A percentile compares a stretch with the other conserved stretches of the same genome.
Evolutionary conservation across 805 yeast genomes (phyloP).

Genomic region (Aciculoconidium aculeatum): DNA sequence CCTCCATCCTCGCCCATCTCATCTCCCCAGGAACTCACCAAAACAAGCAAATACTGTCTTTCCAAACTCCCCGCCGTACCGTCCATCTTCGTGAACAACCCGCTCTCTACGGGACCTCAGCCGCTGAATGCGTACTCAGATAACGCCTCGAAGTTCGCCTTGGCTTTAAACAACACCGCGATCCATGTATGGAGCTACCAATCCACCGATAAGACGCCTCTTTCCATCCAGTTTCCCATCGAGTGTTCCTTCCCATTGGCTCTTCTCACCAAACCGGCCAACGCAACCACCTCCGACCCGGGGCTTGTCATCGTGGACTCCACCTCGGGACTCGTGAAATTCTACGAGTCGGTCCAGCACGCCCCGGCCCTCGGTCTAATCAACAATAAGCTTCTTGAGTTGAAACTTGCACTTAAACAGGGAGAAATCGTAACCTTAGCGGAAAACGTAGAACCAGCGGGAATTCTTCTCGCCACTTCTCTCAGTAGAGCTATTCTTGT

Average conservation of each 20-base stretch:
- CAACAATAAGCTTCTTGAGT: slow-evolving; percentile 37
- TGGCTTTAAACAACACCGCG: slow-evolving; percentile 43
- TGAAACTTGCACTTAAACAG: slow-evolving; percentile 33
- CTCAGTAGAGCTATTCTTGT: slow-evolving; percentile 59
- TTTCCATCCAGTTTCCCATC: slow-evolving; percentile 48
- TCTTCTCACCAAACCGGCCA: slow-evolving; percentile 51
- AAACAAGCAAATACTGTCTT: slow-evolving; percentile 53
- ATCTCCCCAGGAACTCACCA: slow-evolving; percentile 42
- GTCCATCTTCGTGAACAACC: slow-evolving; percentile 23
- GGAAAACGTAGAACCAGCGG: slow-evolving; percentile 66
- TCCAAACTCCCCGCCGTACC: slow-evolving; percentile 55
- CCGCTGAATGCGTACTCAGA: slow-evolving; percentile 42
- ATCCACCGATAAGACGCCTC: slow-evolving; percentile 55
- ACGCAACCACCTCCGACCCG: slow-evolving; percentile 47
- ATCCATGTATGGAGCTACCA: slow-evolving; percentile 66
- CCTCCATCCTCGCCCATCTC: slow-evolving; percentile 2
- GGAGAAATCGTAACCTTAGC: slow-evolving; percentile 56
- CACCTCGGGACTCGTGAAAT: slow-evolving; percentile 52
- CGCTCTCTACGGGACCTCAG: slow-evolving; percentile 21
- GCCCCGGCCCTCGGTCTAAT: slow-evolving; percentile 62
- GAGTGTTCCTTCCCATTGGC: slow-evolving; percentile 43
- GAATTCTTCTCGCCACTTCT: slow-evolving; percentile 65
- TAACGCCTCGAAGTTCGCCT: slow-evolving; percentile 41
- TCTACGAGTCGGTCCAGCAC: slow-evolving; percentile 68
- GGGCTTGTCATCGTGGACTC: slow-evolving; percentile 67